Percentiles rank a stretch among this genome's conserved stretches.
Conservation (phyloP, 1,284 basidiomycete genomes). For the Prillingera fragicola region DNA sequence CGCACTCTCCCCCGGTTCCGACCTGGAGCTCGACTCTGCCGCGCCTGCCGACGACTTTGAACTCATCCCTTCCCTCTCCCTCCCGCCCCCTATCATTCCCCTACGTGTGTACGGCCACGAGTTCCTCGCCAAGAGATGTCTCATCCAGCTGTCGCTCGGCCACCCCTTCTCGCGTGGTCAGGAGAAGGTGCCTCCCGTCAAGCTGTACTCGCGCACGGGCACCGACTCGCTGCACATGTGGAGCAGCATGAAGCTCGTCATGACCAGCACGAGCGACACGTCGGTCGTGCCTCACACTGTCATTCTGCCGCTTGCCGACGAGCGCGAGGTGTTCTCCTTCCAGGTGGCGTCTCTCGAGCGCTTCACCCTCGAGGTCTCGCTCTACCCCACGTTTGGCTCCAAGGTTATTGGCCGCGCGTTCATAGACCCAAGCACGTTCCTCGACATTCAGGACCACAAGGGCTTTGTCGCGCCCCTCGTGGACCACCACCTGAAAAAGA, state of each 20-base stretch:
- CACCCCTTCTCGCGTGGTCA: slow-evolving; percentile 52
- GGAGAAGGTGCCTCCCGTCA: slow-evolving; percentile 49
- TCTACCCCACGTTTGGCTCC: slow-evolving; percentile 98
- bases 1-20: slow-evolving; percentile 50
- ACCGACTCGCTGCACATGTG: slow-evolving; percentile 47
- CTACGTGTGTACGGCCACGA: slow-evolving; percentile 48
- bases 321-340: slow-evolving; percentile 80
- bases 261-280: slow-evolving; percentile 72
- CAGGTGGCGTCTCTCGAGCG: slow-evolving; percentile 70
- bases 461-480: slow-evolving; percentile 73
- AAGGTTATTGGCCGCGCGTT: slow-evolving; percentile 93
- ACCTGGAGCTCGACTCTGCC: slow-evolving; percentile 64
- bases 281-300: slow-evolving; percentile 82
- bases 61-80: slow-evolving; percentile 83
- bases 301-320: slow-evolving; percentile 74
- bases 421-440: slow-evolving; percentile 71
- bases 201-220: slow-evolving; percentile 51
- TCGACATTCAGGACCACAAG: slow-evolving; percentile 54
- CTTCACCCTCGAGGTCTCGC: slow-evolving; percentile 83
- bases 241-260: slow-evolving; percentile 86
- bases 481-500: slow-evolving; percentile 86
- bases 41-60: slow-evolving; percentile 56
- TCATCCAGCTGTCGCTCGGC: slow-evolving; percentile 85
- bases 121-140: slow-evolving; percentile 71
- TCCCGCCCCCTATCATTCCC: slow-evolving; percentile 98